Percentiles rank a stretch among this genome's conserved stretches.
Evolutionary conservation across 495 filamentous ascomycete genomes (phyloP).

Genomic region (Daldinia bambusicola): DNA sequence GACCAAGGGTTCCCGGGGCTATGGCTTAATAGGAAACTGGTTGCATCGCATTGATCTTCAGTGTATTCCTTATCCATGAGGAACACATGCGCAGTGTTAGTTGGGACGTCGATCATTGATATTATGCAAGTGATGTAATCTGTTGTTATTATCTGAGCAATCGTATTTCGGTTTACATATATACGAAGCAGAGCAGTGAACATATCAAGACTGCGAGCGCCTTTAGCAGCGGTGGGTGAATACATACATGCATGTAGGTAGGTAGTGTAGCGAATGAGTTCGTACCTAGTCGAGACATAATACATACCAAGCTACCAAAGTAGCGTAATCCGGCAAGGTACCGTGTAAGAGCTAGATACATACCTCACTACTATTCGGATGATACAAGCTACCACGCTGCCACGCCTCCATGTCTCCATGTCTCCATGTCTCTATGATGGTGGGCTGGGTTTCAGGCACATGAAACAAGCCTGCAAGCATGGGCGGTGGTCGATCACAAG

Average conservation of each 20-base stretch:
- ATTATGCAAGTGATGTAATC: constrained; percentile 2
- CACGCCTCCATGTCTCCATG: constrained; percentile 16
- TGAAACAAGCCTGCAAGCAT: constrained; percentile 43
- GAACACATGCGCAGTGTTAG: constrained; percentile 15
- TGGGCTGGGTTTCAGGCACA: constrained; percentile 46
- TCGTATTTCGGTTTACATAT: background rate
- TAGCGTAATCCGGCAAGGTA: background rate
- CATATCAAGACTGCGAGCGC: background rate
- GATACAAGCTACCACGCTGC: constrained; percentile 21
- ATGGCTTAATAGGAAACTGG: constrained; percentile 12
- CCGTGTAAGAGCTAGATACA: background rate
- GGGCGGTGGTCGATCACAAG: constrained; percentile 39
- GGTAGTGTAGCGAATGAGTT: no score
- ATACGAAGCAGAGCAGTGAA: no score
- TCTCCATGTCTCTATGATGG: constrained; percentile 22
- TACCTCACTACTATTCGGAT: constrained; percentile 20
- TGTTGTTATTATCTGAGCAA: background rate
- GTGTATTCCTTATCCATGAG: constrained; percentile 17
- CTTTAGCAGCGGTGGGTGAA: background rate
- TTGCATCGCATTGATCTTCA: constrained; percentile 9
- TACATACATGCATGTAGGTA: no score
- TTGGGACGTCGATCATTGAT: constrained; percentile 8
- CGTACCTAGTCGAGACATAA: no score
- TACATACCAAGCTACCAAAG: no score
- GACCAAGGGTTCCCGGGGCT: constrained; percentile 13